Evolutionary conservation across 495 filamentous ascomycete genomes (phyloP).

Genomic region (Talaromyces trachyspermus): DNA sequence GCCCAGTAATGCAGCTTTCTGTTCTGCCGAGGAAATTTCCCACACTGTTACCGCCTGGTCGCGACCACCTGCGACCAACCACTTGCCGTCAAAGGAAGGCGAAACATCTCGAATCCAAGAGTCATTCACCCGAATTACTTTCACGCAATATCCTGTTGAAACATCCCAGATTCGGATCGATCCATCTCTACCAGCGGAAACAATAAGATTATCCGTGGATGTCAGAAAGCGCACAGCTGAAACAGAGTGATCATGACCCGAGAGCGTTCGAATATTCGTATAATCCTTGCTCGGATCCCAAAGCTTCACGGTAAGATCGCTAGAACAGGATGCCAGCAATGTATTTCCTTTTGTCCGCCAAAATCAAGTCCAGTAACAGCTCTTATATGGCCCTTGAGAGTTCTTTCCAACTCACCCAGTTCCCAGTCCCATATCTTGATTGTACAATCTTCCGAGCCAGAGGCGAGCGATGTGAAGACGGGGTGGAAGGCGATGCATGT

Average conservation of each 20-base stretch:
- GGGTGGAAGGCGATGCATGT: conserved; percentile 94
- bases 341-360: conserved; percentile 82
- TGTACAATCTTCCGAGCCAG: conserved; percentile 86
- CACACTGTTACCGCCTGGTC: conserved; percentile 78
- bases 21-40: conserved; percentile 71
- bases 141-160: conserved; percentile 80
- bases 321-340: conserved; percentile 84
- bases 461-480: conserved; percentile 85
- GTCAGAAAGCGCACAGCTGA: conserved; percentile 85
- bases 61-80: conserved; percentile 70
- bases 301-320: conserved; percentile 87
- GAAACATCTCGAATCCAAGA: conserved; percentile 85
- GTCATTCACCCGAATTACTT: conserved; percentile 47
- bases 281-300: conserved; percentile 95
- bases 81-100: conserved; percentile 76
- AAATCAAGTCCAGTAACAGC: conserved; percentile 84
- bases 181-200: conserved; percentile 77
- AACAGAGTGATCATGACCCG: conserved; percentile 88
- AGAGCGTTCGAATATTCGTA: conserved; percentile 88
- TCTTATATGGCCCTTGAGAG: conserved; percentile 88
- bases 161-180: conserved; percentile 87
- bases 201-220: conserved; percentile 65
- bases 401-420: conserved; percentile 82
- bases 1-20: conserved; percentile 75
- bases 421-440: conserved; percentile 99